phyloP scores from a whole-genome alignment of 2,329 filamentous ascomycete genomes.

The Fusarium protoensiforme region DNA sequence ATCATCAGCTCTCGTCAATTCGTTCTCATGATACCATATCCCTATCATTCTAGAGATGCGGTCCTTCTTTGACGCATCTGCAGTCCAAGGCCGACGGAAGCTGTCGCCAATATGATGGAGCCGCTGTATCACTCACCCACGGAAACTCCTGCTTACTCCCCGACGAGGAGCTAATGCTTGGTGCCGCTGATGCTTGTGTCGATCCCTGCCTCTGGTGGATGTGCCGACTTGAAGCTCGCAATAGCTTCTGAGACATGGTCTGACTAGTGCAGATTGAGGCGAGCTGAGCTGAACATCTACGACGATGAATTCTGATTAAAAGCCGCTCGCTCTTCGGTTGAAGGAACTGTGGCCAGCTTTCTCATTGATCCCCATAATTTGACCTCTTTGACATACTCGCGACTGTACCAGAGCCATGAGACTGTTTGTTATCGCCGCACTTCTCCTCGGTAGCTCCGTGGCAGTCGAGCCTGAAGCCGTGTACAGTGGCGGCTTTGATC shows the following conservation, averaged over 20 bases:
- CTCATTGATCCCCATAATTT: background rate
- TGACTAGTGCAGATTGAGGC: background rate
- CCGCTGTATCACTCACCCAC: background rate
- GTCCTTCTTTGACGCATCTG: background rate
- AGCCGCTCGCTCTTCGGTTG: background rate
- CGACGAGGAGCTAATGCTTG: background rate
- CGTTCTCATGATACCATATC: background rate
- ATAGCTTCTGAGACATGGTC: background rate
- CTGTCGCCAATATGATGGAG: background rate
- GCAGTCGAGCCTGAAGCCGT: constrained; percentile 30
- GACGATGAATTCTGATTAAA: background rate
- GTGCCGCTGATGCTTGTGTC: background rate
- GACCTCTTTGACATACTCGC: background rate
- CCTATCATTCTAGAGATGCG: too few species aligned
- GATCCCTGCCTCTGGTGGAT: background rate
- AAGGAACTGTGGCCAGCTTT: background rate
- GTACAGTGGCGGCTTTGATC: constrained; percentile 35
- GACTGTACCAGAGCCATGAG: background rate
- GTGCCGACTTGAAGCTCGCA: background rate
- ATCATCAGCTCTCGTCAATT: background rate
- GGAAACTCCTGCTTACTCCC: background rate
- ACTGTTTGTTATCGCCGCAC: background rate
- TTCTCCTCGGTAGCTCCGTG: background rate
- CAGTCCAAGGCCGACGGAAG: background rate
- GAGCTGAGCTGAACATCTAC: background rate